phyloP scores from a whole-genome alignment of 352 stramenopile genomes.

The Phytophthora constricta region DNA sequence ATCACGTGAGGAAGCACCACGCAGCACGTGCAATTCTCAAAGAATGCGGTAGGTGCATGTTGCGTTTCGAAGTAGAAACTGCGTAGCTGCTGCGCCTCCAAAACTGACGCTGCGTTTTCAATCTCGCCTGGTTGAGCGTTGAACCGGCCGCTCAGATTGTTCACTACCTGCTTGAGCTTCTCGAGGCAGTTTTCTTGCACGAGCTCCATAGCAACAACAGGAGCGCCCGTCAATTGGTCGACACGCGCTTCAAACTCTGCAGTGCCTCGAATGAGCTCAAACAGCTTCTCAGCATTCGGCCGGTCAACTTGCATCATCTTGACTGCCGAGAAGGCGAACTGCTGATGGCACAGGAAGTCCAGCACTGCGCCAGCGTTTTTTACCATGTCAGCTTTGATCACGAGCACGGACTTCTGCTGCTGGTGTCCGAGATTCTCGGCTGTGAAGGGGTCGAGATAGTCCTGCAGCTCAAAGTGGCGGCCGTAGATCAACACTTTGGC shows the following conservation, averaged over 20 bases:
- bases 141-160: slow-evolving; percentile 53
- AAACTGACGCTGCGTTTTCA: slow-evolving; percentile 53
- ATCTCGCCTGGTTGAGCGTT: slow-evolving; percentile 50
- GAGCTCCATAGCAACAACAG: slow-evolving; percentile 78
- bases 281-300: slow-evolving; percentile 62
- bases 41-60: slow-evolving; percentile 71
- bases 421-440: slow-evolving; percentile 67
- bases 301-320: slow-evolving; percentile 74
- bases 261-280: slow-evolving; percentile 47
- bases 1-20: slow-evolving; percentile 94
- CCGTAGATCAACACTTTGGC: slow-evolving; percentile 84
- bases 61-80: slow-evolving; percentile 69
- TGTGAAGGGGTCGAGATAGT: slow-evolving; percentile 87
- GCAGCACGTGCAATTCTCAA: slow-evolving; percentile 92
- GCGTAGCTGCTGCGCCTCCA: slow-evolving; percentile 63
- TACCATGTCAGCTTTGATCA: slow-evolving; percentile 68
- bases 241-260: slow-evolving; percentile 42
- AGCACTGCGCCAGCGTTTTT: slow-evolving; percentile 58
- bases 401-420: slow-evolving; percentile 73
- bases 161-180: slow-evolving; percentile 58
- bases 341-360: slow-evolving; percentile 61
- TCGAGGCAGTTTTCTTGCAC: slow-evolving; percentile 77
- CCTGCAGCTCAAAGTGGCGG: slow-evolving; percentile 82
- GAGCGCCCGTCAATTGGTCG: slow-evolving; percentile 43
- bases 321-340: slow-evolving; percentile 78